phyloP scores from a whole-genome alignment of 352 stramenopile genomes.

The Phytophthora fragariaefolia region DNA sequence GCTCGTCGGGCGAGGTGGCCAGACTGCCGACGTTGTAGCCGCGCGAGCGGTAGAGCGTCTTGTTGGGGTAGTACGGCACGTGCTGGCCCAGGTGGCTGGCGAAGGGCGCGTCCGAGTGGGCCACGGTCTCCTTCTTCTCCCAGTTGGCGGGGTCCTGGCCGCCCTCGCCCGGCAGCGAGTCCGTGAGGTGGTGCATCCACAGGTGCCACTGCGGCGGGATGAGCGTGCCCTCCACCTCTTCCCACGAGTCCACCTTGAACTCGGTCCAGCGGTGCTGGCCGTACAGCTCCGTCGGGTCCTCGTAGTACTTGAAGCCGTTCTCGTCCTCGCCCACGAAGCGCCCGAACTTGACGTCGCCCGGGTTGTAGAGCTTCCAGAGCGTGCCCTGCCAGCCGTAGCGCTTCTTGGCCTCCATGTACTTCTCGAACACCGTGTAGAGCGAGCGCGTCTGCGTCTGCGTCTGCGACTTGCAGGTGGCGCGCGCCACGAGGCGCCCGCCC shows the following conservation, averaged over 20 bases:
- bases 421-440: constrained; percentile 82
- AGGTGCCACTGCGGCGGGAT: constrained; percentile 87
- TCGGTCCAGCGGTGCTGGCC: constrained; percentile 87
- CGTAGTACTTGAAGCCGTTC: constrained; percentile 90
- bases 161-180: constrained; percentile 62
- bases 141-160: constrained; percentile 79
- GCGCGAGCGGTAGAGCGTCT: constrained; percentile 77
- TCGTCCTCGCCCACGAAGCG: constrained; percentile 81
- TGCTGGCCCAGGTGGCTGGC: constrained; percentile 66
- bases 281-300: constrained; percentile 79
- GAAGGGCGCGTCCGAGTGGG: constrained; percentile 72
- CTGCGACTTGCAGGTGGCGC: constrained; percentile 1
- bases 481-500: constrained; percentile 42
- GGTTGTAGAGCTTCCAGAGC: constrained; percentile 91
- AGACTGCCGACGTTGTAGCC: constrained; percentile 85
- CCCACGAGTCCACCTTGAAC: constrained; percentile 78
- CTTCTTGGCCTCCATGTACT: constrained; percentile 84
- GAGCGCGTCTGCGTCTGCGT: constrained; percentile 61
- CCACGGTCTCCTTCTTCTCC: constrained; percentile 63
- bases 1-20: constrained; percentile 60
- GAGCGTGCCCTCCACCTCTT: constrained; percentile 81
- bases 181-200: constrained; percentile 86
- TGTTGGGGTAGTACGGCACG: constrained; percentile 80
- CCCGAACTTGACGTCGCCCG: constrained; percentile 89
- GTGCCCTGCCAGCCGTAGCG: constrained; percentile 82